Evolutionary conservation across 2,329 filamentous ascomycete genomes (phyloP).

Genomic region (Calonectria pseudoturangicola): DNA sequence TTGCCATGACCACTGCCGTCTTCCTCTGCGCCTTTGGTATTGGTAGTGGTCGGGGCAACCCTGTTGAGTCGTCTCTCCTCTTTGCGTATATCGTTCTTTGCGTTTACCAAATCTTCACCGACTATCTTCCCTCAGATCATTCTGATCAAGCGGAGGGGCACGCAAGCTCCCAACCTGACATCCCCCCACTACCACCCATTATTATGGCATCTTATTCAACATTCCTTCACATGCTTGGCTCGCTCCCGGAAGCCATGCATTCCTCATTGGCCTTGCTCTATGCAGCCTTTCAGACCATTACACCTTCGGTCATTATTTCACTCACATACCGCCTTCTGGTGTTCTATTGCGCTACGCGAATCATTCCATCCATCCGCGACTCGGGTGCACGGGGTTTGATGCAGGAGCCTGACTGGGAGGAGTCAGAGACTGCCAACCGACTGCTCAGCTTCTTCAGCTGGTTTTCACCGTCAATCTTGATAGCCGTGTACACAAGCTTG

Average conservation of each 20-base stretch:
- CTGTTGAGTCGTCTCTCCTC: slow-evolving; percentile 93
- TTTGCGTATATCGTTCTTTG: slow-evolving; percentile 99
- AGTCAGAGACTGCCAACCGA: slow-evolving; percentile 87
- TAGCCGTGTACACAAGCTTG: slow-evolving; percentile 96
- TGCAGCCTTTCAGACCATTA: slow-evolving; percentile 95
- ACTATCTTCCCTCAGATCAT: slow-evolving; percentile 90
- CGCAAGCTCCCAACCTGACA: slow-evolving; percentile 82
- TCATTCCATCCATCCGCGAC: slow-evolving; percentile 94
- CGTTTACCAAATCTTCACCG: slow-evolving; percentile 99
- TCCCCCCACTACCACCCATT: slow-evolving; percentile 96
- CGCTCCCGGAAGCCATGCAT: slow-evolving; percentile 87
- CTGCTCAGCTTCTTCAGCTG: slow-evolving; percentile 90
- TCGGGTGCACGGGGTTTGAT: slow-evolving; percentile 88
- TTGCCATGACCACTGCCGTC: slow-evolving; percentile 92
- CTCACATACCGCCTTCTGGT: slow-evolving; percentile 95
- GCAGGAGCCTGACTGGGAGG: slow-evolving; percentile 89
- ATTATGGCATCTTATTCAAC: slow-evolving; percentile 99
- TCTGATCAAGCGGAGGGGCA: slow-evolving; percentile 71
- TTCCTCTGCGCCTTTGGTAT: slow-evolving; percentile 97
- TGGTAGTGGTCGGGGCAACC: slow-evolving; percentile 93
- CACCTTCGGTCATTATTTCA: slow-evolving; percentile 95
- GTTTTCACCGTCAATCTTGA: slow-evolving; percentile 95
- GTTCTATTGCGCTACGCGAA: slow-evolving; percentile 95
- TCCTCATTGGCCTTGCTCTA: slow-evolving; percentile 90
- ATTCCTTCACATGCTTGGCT: slow-evolving; percentile 87